Percentiles rank a stretch among this genome's conserved stretches.
Conservation (phyloP, 2,329 filamentous ascomycete species). For the Cladosporium velox region DNA sequence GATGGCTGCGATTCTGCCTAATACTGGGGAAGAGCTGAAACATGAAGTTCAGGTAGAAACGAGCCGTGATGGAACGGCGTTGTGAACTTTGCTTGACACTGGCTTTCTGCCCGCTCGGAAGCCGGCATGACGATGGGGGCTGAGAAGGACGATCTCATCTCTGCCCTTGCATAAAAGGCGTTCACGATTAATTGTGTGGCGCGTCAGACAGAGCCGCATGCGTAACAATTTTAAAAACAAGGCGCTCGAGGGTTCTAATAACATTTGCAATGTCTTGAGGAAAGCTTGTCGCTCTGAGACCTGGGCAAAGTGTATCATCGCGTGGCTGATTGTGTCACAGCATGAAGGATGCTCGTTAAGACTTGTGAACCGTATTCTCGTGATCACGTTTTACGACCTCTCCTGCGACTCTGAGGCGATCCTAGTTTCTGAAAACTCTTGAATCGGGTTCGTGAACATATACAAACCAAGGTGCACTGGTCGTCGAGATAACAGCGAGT, state of each 20-base stretch:
- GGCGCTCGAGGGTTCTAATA: not conserved
- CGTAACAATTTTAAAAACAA: not conserved
- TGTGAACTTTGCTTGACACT: constrained; percentile 1
- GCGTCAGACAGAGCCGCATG: constrained; percentile 1
- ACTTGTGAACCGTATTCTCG: not conserved
- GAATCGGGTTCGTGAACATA: too few relatives aligned
- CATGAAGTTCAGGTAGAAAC: not conserved
- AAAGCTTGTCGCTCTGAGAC: not conserved
- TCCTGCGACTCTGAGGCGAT: not conserved
- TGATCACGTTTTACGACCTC: not conserved
- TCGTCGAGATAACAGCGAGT: not conserved
- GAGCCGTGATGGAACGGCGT: not conserved
- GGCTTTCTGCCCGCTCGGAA: constrained; percentile 2
- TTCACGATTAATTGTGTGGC: not conserved
- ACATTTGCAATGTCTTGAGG: not conserved
- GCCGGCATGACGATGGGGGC: constrained; percentile 5
- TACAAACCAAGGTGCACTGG: too few relatives aligned
- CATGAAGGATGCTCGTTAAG: not conserved
- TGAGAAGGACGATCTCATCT: constrained; percentile 13
- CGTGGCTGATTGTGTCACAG: not conserved
- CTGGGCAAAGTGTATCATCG: not conserved
- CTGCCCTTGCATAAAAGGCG: constrained; percentile 10
- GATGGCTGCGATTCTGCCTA: not conserved
- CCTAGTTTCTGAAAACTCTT: too few relatives aligned
- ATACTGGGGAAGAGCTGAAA: not conserved